Evolutionary conservation across 1,284 basidiomycete genomes (phyloP).

Genomic region (Microbotryum lychnidis-dioicae): DNA sequence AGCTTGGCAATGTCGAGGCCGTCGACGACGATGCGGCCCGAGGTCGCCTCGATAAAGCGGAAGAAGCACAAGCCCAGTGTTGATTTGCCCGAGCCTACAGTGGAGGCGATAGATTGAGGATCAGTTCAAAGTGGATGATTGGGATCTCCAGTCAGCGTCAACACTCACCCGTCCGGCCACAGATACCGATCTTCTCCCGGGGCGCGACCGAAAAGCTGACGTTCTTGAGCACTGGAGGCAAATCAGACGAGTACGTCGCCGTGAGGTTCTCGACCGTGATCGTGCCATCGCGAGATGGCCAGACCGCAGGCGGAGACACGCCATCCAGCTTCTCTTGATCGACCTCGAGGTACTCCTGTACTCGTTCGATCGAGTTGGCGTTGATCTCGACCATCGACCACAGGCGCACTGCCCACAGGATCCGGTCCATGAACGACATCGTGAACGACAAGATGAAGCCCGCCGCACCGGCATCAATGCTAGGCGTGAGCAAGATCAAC

Average conservation of each 20-base stretch:
- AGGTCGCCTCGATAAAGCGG: constrained; percentile 44
- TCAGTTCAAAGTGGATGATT: no score
- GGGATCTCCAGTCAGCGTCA: neutral
- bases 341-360: constrained; percentile 45
- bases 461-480: constrained; percentile 41
- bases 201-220: constrained; percentile 46
- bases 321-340: constrained; percentile 45
- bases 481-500: constrained; percentile 41
- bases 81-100: constrained; percentile 37
- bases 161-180: constrained; percentile 45
- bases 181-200: constrained; percentile 47
- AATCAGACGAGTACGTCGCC: constrained; percentile 45
- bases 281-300: constrained; percentile 44
- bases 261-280: constrained; percentile 45
- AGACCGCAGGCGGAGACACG: constrained; percentile 45
- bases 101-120: no score
- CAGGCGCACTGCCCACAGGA: constrained; percentile 46
- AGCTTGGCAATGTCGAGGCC: constrained; percentile 46
- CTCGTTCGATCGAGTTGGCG: constrained; percentile 47
- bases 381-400: constrained; percentile 45
- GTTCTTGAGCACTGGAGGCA: constrained; percentile 46
- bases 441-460: constrained; percentile 33
- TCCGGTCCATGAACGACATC: constrained; percentile 43
- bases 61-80: constrained; percentile 46
- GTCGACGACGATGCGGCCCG: constrained; percentile 44